Base-by-base conservation (phyloP, 2,329 filamentous ascomycete genomes). In the Teratosphaeria gauchensis region DNA sequence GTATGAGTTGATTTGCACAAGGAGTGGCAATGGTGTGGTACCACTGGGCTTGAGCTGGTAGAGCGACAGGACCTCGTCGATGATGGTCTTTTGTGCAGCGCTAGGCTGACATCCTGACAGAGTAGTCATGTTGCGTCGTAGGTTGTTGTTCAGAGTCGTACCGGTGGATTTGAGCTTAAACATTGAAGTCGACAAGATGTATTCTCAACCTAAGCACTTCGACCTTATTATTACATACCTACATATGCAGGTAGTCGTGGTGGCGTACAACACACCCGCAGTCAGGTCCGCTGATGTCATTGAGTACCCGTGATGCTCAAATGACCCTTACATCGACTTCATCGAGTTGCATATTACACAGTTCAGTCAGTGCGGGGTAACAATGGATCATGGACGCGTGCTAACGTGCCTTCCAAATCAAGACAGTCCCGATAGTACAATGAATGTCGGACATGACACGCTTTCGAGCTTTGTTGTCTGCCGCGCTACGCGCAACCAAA, bases 21-120 rank as follows among this genome's bases (percentile, higher is more conserved):
- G 12, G 12, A 19, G 42, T 16, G n/a, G 42, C 14, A 19, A 16
- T 16, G 14, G 42, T 3, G 4, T 14, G 12, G 42, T 56, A 12
- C 66, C 61, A 51, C 46, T 35, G 1, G 65, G 66, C 5, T 66
- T 63, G 42, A 57, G 42, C 51, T 66, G 64, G 56, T 68, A 68
- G 2, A 68, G 61, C 1, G 64, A 60, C 12, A 68, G 61, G 53
- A 68, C 63, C 31, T 66, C 62, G 28, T 67, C 60, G 57, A 68
- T 65, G 54, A 67, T 60, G 11, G 60, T 62, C 51, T 64, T 57
- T 51, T 65, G 62, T 8, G 56, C 51, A 31, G 60, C 56, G 53
- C 55, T 63, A 16, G 61, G 61, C 60, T 64, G 59, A 53, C 60
- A 56, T 16, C 42, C 42, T n/a, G 42, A 19, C 5, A 48, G 42